Evolutionary conservation across 257 asterid species (phyloP), one percentile per base, ranked within the genome.

Genomic region (Primulina eburnea): DNA sequence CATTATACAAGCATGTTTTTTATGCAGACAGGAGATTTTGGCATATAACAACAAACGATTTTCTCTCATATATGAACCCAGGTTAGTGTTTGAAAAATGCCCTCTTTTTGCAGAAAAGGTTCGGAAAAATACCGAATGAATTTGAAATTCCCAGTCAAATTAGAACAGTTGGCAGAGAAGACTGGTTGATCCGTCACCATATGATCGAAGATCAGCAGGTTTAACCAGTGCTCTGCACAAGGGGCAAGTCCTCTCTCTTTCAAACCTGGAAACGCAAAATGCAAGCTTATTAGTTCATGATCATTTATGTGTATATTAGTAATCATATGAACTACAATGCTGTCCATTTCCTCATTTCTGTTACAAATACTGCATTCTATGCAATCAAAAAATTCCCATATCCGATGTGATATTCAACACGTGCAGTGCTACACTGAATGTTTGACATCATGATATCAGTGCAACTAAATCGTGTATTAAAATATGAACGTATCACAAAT

Each of bases 221-320:
- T 86, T 70, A 21, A 84, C 89, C 65, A 81, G 72, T 2, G 89
- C 86, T 75, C 85, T 64, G 72, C 89, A 84, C 75, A 84, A 64
- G 16, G 86, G 89, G 78, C 87, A 84, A 21, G 89, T 84, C 67
- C 89, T 79, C 64, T 84, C 87, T 60, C 87, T 63, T 55, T 84
- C 87, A 21, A 84, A 82, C 89, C 87, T 84, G 80, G 70, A 55
- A 29, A 64, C 29, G 52, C 40, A 55, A 67, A 17, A 17, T 16
- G 56, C 56, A 16, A 16, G 21, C 57, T 16, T 50, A 14, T 50
- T 50, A 50, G 2, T 16, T 50, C 57, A 50, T 17, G 8, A 50
- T 16, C 8, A 5, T 50, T 50, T 50, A 50, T 0, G 8, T 50
- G 8, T 50, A 16, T 14, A 50, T 5, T 17, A 1, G 6, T 16